phyloP scores from a whole-genome alignment of 169 alveolate species.

The Plasmodium cynomolgi region DNA sequence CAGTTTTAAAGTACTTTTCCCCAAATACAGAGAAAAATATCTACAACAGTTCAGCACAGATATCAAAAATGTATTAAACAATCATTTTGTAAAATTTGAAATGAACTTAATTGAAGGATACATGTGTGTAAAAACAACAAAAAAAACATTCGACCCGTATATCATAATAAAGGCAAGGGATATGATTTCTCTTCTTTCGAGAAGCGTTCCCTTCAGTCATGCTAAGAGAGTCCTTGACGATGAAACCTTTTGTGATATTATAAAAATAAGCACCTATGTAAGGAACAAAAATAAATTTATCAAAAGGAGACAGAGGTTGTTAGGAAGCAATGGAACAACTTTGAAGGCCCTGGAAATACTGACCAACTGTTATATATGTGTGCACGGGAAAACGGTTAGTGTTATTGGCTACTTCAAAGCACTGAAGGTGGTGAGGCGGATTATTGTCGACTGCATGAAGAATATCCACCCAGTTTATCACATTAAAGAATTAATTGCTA shows the following conservation, averaged over 20 bases:
- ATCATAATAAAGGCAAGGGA: conserved; percentile 98
- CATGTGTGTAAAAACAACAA: conserved; percentile 98
- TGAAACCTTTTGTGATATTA: conserved; percentile 95
- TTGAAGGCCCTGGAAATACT: conserved; percentile 98
- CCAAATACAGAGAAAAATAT: conserved; percentile 98
- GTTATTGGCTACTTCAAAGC: conserved; percentile 97
- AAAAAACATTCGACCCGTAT: conserved; percentile 99
- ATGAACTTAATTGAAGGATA: conserved; percentile 98
- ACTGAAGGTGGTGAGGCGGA: conserved; percentile 94
- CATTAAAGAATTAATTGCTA: conserved; percentile 98
- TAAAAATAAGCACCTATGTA: conserved; percentile 96
- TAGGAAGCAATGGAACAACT: conserved; percentile 99
- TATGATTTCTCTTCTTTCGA: conserved; percentile 96
- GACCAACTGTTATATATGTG: conserved; percentile 98
- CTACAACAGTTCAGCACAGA: conserved; percentile 97
- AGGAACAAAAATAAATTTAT: conserved; percentile 97
- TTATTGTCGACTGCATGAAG: conserved; percentile 98
- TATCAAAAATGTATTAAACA: conserved; percentile 86
- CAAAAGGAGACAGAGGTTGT: conserved; percentile 98
- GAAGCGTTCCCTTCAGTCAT: conserved; percentile 98
- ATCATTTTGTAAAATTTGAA: conserved; percentile 94
- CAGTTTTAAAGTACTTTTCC: conserved; percentile 97
- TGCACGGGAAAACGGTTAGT: conserved; percentile 98
- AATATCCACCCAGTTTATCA: conserved; percentile 99
- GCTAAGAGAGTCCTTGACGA: conserved; percentile 97